A percentile compares a stretch with the other conserved stretches of the same genome.
phyloP scores from a whole-genome alignment of 345 rosid species.

The Eucalyptus polybractea region DNA sequence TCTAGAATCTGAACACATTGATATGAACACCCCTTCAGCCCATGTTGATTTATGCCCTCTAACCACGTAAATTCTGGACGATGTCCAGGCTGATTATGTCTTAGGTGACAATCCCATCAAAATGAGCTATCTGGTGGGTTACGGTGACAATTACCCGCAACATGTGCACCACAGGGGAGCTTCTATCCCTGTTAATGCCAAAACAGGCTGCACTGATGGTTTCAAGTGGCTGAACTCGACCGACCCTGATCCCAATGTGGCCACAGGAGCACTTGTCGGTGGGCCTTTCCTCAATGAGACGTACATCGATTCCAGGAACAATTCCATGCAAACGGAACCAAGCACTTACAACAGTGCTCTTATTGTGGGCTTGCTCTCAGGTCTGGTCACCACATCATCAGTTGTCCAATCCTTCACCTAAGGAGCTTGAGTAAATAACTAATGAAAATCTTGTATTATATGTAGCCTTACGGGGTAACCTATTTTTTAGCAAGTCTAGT shows the following conservation, averaged over 20 bases:
- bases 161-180: slow-evolving; percentile 95
- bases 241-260: slow-evolving; percentile 73
- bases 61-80: neutral
- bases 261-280: slow-evolving; percentile 84
- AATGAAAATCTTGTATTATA: neutral
- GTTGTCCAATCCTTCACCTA: slow-evolving; percentile 44
- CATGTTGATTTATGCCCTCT: neutral
- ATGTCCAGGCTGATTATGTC: slow-evolving; percentile 85
- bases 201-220: slow-evolving; percentile 64
- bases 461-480: neutral
- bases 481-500: neutral
- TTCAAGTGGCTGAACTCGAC: slow-evolving; percentile 59
- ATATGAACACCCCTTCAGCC: neutral
- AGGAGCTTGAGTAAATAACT: neutral
- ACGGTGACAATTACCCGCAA: slow-evolving; percentile 75
- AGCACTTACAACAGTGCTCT: slow-evolving; percentile 83
- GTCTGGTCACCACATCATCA: slow-evolving; percentile 89
- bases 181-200: slow-evolving; percentile 73
- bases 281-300: slow-evolving; percentile 91
- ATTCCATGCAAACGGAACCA: slow-evolving; percentile 80
- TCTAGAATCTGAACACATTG: neutral
- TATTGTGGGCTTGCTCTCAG: slow-evolving; percentile 79
- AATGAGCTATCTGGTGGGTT: slow-evolving; percentile 87
- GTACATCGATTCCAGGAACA: slow-evolving; percentile 53
- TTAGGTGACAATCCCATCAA: slow-evolving; percentile 70